These are phyloP conservation scores for Alternaria triticimaculans DNA, from an alignment of 2,329 filamentous ascomycete genomes.

Conservation along the genomic window DNA sequence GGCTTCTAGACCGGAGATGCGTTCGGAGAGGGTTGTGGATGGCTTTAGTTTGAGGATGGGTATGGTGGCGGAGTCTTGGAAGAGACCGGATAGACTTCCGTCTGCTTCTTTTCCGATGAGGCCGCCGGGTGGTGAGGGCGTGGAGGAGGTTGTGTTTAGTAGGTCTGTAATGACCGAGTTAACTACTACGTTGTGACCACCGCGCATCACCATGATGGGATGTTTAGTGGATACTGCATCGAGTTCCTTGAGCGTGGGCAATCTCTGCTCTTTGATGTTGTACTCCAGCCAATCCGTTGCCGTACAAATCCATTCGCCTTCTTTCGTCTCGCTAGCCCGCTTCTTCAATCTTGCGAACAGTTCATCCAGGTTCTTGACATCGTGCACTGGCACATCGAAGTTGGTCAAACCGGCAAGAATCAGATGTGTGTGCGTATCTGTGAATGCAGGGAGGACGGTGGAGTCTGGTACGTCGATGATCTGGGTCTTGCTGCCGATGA, in stretches of 20 bases:
- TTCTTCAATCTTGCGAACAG: background rate
- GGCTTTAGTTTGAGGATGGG: background rate
- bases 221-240: background rate
- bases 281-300: background rate
- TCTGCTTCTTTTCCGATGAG: background rate
- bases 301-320: background rate
- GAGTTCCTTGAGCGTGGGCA: background rate
- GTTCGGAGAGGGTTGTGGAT: background rate
- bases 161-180: rapidly evolving
- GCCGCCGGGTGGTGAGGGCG: background rate
- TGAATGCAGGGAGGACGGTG: background rate
- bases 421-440: background rate
- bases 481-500: background rate
- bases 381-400: rapidly evolving
- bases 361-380: background rate
- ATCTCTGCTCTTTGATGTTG: background rate
- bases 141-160: background rate
- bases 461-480: background rate
- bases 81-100: background rate
- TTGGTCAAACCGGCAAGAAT: background rate
- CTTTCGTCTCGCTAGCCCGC: background rate
- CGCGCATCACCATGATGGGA: background rate
- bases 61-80: background rate
- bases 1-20: background rate
- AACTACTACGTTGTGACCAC: background rate